Conservation (phyloP, 257 asterid genomes). For the Solanum ahanhuiri region DNA sequence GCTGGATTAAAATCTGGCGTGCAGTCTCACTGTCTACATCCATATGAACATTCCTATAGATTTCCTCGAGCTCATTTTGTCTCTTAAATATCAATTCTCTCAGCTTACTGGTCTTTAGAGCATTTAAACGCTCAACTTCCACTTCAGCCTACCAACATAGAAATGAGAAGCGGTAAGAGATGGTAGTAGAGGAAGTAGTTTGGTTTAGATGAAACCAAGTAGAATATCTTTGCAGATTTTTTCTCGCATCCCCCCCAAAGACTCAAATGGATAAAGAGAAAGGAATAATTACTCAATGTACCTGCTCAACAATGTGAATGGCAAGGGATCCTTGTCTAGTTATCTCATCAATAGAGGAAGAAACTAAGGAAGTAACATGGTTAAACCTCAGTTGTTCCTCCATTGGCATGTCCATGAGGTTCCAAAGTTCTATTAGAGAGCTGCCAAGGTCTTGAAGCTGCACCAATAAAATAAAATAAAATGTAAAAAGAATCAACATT, state of each 20-base stretch:
- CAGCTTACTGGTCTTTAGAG: conserved; percentile 55
- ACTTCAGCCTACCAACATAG: conserved; percentile 35
- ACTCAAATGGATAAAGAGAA: not conserved
- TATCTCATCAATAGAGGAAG: conserved; percentile 29
- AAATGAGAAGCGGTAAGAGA: conserved; percentile 2
- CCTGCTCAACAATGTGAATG: conserved; percentile 54
- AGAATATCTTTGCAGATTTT: not conserved
- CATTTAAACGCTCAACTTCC: conserved; percentile 50
- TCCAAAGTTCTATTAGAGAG: conserved; percentile 53
- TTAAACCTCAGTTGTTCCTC: conserved; percentile 47
- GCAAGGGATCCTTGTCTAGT: conserved; percentile 49
- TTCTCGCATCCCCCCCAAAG: not conserved
- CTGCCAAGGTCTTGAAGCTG: conserved; percentile 52
- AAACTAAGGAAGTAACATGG: conserved; percentile 33
- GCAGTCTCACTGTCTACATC: conserved; percentile 49
- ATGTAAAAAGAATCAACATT: not conserved
- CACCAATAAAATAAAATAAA: conserved; percentile 1
- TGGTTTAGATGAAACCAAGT: not conserved
- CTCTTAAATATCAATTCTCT: conserved; percentile 63
- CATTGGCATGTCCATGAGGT: conserved; percentile 43
- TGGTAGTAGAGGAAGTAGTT: not conserved
- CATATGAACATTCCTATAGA: conserved; percentile 49
- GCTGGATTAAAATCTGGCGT: conserved; percentile 28
- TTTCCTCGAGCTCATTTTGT: conserved; percentile 64
- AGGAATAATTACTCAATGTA: conserved; percentile 7